Evolutionary conservation across 2,329 filamentous ascomycete species (phyloP), one percentile per base, ranked within the genome.

Genomic region (Cladosporium sp.): DNA sequence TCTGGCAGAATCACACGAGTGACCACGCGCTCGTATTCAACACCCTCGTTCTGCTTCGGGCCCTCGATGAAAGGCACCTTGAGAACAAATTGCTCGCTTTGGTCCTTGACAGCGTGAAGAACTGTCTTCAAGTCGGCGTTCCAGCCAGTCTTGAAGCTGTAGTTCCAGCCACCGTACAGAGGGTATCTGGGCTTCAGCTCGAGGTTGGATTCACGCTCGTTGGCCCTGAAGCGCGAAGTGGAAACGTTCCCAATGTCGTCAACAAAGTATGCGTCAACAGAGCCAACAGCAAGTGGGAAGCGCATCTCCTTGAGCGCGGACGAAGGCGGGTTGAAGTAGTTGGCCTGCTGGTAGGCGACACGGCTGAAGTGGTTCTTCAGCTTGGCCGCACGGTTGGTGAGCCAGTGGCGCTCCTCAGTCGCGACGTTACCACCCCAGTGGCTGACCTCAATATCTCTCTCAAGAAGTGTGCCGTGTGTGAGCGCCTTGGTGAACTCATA

Each of bases 391-490:
- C 90, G 88, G 83, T 99, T 94, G 73, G 87, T 87, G 71, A 98
- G 84, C 78, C 90, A 92, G 80, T 97, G 97, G 66, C 92, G 88
- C 81, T 99, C 95, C 81, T 99, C 95, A 59, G 93, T 92, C 1
- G 95, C 95, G 63, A 98, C 80, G 77, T 99, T 99, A 68, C 95
- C 95, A 71, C 95, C 95, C 95, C 95, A 99, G 80, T 98, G 95
- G 76, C 92, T 96, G 72, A 99, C 90, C 78, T 99, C 95, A 69
- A 99, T 82, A 74, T 98, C 93, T 67, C 95, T 89, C 80, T 98
- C 92, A 67, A 99, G 83, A 18, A 87, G 83, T 37, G 88, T 88
- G 60, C 92, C 87, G 75, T 95, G 91, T 52, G 89, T 90, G 65
- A 99, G 83, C 14, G 95, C 94, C 80, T 94, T 96, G 69, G 91